These are phyloP conservation scores for Aspergillus asperescens DNA, from an alignment of 495 filamentous ascomycete species.

Conservation along the genomic window DNA sequence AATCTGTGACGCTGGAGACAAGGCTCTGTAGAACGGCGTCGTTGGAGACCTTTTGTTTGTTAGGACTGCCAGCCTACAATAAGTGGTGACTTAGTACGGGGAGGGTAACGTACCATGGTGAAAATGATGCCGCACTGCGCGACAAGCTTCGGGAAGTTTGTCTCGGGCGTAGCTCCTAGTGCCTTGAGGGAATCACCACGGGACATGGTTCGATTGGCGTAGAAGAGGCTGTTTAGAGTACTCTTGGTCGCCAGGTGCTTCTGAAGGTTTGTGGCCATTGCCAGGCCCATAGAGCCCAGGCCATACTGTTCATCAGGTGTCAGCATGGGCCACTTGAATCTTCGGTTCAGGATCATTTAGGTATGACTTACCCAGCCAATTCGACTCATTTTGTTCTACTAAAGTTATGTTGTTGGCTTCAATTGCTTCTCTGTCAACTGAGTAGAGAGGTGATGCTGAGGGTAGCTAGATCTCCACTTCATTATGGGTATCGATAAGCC, in stretches of 20 bases:
- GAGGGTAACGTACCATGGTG: constrained; percentile 33
- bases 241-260: constrained; percentile 38
- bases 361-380: constrained; percentile 35
- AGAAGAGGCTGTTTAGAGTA: constrained; percentile 29
- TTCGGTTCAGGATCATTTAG: no score
- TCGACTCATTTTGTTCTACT: constrained; percentile 28
- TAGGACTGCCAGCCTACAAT: neutral
- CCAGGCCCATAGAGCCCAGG: constrained; percentile 47
- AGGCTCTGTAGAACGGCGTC: constrained; percentile 37
- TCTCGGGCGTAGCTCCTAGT: constrained; percentile 32
- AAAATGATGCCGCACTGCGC: constrained; percentile 40
- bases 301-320: constrained; percentile 30
- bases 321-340: neutral
- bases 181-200: constrained; percentile 33
- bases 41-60: constrained; percentile 34
- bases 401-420: neutral
- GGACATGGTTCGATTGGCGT: constrained; percentile 43
- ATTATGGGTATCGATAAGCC: neutral
- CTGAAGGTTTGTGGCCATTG: constrained; percentile 46
- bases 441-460: neutral
- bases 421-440: neutral
- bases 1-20: constrained; percentile 28
- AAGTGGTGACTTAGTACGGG: neutral
- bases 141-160: constrained; percentile 34
- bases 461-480: no score